These are phyloP conservation scores for Monosporascus sp. DNA, from an alignment of 2,329 filamentous ascomycete genomes.

Conservation along the genomic window DNA sequence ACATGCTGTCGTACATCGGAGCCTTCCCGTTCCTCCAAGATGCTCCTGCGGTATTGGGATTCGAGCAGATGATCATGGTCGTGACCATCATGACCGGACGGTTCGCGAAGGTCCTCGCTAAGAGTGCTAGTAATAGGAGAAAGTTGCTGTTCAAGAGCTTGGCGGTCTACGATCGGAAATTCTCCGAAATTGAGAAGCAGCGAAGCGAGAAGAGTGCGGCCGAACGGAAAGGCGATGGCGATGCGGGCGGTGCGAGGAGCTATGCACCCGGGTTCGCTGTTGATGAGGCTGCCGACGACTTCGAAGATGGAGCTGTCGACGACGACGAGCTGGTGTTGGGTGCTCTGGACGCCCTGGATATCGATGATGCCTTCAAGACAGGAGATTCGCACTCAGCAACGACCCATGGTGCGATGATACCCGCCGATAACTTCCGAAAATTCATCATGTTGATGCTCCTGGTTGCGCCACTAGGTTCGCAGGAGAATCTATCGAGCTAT, in stretches of 20 bases:
- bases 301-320: conserved; percentile 37
- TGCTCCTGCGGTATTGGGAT: conserved; percentile 63
- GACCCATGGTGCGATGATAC: conserved; percentile 63
- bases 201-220: conserved; percentile 4
- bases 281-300: conserved; percentile 38
- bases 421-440: conserved; percentile 66
- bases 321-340: conserved; percentile 63
- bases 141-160: conserved; percentile 67
- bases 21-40: conserved; percentile 69
- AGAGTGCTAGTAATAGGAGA: conserved; percentile 51
- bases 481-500: conserved; percentile 60
- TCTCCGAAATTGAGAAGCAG: conserved; percentile 29
- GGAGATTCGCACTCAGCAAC: conserved; percentile 38
- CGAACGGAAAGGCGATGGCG: conserved; percentile 3
- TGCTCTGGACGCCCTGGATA: conserved; percentile 63
- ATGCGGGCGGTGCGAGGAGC: conserved; percentile 1
- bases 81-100: conserved; percentile 68
- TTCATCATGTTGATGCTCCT: conserved; percentile 66
- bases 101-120: conserved; percentile 58
- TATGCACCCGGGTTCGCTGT: conserved; percentile 39
- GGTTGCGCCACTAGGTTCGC: conserved; percentile 57
- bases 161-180: conserved; percentile 63
- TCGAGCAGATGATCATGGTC: conserved; percentile 67
- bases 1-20: conserved; percentile 65
- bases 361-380: conserved; percentile 54